phyloP scores from a whole-genome alignment of 139 green algal genomes.

The Closterium sp. region DNA sequence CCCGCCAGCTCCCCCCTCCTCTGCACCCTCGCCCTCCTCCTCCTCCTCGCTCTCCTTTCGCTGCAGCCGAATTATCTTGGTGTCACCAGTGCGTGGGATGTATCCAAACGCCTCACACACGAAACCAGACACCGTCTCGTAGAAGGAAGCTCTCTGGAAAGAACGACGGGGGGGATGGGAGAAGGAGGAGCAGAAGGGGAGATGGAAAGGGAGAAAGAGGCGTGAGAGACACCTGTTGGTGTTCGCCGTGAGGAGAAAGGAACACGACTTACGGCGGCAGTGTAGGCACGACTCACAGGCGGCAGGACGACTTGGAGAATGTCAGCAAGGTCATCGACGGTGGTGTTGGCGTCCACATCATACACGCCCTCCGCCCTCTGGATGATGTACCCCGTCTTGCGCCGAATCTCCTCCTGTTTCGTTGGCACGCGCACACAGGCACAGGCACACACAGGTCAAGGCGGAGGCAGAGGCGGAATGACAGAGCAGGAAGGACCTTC shows the following conservation, averaged over 20 bases:
- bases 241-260: background rate
- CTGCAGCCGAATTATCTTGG: conserved; percentile 28
- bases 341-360: conserved; percentile 56
- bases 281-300: background rate
- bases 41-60: conserved; percentile 23
- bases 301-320: conserved; percentile 35
- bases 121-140: conserved; percentile 58
- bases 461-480: background rate
- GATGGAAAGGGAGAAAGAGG: background rate
- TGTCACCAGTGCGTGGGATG: conserved; percentile 50
- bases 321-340: conserved; percentile 51
- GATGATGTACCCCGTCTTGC: conserved; percentile 46
- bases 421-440: background rate
- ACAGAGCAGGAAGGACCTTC: too few species aligned
- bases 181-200: background rate
- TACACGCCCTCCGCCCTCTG: conserved; percentile 49
- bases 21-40: background rate
- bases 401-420: background rate
- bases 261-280: background rate
- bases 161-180: conserved; percentile 4
- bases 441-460: background rate
- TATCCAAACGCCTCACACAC: conserved; percentile 54
- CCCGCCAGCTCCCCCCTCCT: background rate
- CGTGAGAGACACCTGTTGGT: background rate
- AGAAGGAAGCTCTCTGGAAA: conserved; percentile 23